phyloP scores from a whole-genome alignment of 2,329 filamentous ascomycete genomes.

The Dothideomycetidae sp. region DNA sequence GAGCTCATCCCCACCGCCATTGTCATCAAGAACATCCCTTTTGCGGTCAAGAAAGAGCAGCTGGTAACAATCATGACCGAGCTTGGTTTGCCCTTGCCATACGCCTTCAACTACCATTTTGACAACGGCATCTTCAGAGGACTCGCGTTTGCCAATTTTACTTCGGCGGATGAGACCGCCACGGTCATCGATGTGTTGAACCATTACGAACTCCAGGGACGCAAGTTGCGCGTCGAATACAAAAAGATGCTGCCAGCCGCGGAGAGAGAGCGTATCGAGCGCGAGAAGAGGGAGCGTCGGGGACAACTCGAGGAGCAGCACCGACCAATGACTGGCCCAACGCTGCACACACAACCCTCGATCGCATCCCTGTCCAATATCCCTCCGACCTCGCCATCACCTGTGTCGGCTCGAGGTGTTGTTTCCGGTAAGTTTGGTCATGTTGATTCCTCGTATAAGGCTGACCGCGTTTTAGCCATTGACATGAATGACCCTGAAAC shows the following conservation, averaged over 20 bases:
- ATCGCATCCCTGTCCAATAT: slow-evolving; percentile 60
- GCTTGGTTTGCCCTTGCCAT: slow-evolving; percentile 82
- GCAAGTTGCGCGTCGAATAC: slow-evolving; percentile 92
- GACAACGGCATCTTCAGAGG: slow-evolving; percentile 95
- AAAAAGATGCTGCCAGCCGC: slow-evolving; percentile 98
- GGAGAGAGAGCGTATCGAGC: slow-evolving; percentile 87
- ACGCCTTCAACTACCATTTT: slow-evolving; percentile 99
- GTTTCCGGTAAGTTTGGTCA: slow-evolving; percentile 28
- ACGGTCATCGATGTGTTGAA: slow-evolving; percentile 89
- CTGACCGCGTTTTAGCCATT: slow-evolving; percentile 40
- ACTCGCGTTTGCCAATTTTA: slow-evolving; percentile 95
- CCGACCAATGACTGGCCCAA: slow-evolving; percentile 48
- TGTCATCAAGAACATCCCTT: slow-evolving; percentile 98
- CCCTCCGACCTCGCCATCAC: slow-evolving; percentile 50
- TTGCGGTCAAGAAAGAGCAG: slow-evolving; percentile 94
- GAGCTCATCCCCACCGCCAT: slow-evolving; percentile 96
- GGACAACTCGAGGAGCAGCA: slow-evolving; percentile 97
- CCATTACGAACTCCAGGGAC: slow-evolving; percentile 84
- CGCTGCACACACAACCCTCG: slow-evolving; percentile 72
- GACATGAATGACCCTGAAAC: slow-evolving; percentile 86
- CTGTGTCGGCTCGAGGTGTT: slow-evolving; percentile 44
- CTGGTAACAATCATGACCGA: slow-evolving; percentile 88
- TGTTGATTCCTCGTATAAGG: neutral
- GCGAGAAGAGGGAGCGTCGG: slow-evolving; percentile 89
- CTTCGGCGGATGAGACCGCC: slow-evolving; percentile 83